These are phyloP conservation scores for Marchantia polymorpha DNA, from an alignment of 225 moss, liverwort and hornwort species.

Conservation along the genomic window DNA sequence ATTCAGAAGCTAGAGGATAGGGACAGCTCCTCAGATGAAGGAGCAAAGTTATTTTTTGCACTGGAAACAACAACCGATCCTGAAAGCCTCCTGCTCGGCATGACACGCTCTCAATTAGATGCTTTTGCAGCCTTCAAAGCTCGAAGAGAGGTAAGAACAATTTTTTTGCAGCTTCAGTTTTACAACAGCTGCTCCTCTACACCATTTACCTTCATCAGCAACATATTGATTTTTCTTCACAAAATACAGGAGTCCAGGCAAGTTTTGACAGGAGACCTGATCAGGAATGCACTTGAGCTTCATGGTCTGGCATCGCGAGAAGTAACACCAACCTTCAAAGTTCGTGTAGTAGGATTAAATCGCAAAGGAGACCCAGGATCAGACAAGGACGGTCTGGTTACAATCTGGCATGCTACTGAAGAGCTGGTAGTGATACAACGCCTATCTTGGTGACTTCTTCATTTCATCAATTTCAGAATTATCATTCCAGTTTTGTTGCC, in stretches of 20 bases:
- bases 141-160: conserved; percentile 25
- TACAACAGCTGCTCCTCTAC: neutral
- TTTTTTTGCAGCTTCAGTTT: neutral
- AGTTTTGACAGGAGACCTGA: conserved; percentile 13
- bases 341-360: conserved; percentile 37
- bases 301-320: conserved; percentile 31
- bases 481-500: neutral
- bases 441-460: neutral
- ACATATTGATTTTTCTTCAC: neutral
- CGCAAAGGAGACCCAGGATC: neutral
- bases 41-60: conserved; percentile 21
- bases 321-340: conserved; percentile 38
- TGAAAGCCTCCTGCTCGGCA: conserved; percentile 39
- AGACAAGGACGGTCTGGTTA: conserved; percentile 30
- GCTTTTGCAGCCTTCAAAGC: conserved; percentile 34
- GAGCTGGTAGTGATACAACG: conserved; percentile 28
- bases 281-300: conserved; percentile 25
- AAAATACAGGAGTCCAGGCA: conserved; percentile 28
- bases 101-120: conserved; percentile 31
- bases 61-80: conserved; percentile 36
- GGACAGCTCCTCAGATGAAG: conserved; percentile 21
- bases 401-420: conserved; percentile 37
- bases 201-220: neutral
- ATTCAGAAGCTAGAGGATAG: conserved; percentile 24
- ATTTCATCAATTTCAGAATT: neutral